These are phyloP conservation scores for Pichia norvegensis DNA, from an alignment of 1,139 yeast genomes.

Conservation along the genomic window DNA sequence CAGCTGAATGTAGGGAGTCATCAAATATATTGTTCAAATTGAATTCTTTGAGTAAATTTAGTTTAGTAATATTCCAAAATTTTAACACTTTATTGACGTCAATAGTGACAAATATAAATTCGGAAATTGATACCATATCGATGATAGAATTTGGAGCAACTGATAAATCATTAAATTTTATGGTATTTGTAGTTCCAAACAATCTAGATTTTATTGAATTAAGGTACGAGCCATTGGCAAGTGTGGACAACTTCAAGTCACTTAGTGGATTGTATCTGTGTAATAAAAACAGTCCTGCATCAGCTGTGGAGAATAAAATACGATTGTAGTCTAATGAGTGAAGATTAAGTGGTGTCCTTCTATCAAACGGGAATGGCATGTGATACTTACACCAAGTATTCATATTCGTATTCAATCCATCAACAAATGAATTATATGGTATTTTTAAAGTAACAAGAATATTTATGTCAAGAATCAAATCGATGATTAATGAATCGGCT, in stretches of 20 bases:
- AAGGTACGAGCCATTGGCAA: slow-evolving; percentile 48
- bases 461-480: slow-evolving; percentile 31
- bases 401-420: slow-evolving; percentile 10
- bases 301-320: slow-evolving; percentile 51
- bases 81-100: slow-evolving; percentile 45
- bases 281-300: slow-evolving; percentile 63
- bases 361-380: slow-evolving; percentile 68
- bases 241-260: slow-evolving; percentile 44
- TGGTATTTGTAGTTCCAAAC: slow-evolving; percentile 12
- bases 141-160: slow-evolving; percentile 29
- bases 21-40: slow-evolving; percentile 26
- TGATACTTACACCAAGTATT: slow-evolving; percentile 54
- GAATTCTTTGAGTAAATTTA: slow-evolving; percentile 30
- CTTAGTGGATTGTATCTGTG: slow-evolving; percentile 32
- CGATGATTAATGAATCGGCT: slow-evolving; percentile 22
- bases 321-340: slow-evolving; percentile 38
- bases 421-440: slow-evolving; percentile 12
- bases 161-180: slow-evolving; percentile 14
- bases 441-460: slow-evolving; percentile 28
- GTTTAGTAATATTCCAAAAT: slow-evolving; percentile 46
- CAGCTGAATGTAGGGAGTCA: slow-evolving; percentile 14
- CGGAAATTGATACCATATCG: slow-evolving; percentile 21
- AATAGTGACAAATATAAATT: slow-evolving; percentile 29
- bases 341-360: slow-evolving; percentile 53
- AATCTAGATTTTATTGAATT: slow-evolving; percentile 30